phyloP scores from a whole-genome alignment of 2,329 filamentous ascomycete genomes.

The Talaromyces islandicus region DNA sequence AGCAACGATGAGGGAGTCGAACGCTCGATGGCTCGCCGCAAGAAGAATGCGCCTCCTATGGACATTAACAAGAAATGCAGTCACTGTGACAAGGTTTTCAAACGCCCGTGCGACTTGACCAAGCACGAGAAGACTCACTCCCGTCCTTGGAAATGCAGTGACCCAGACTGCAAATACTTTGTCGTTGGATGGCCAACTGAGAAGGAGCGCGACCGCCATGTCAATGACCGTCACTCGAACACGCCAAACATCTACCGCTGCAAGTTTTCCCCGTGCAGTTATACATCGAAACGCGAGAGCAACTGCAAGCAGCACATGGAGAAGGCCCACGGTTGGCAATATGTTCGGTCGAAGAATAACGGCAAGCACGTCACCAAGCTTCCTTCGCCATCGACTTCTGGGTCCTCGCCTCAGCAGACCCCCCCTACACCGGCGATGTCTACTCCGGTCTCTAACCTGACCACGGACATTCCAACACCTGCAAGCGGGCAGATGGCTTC shows the following conservation, averaged over 20 bases:
- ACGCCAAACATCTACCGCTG: conserved; percentile 79
- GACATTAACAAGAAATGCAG: conserved; percentile 76
- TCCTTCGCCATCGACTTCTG: conserved; percentile 5
- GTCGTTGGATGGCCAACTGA: conserved; percentile 91
- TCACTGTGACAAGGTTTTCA: conserved; percentile 88
- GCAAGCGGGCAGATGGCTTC: conserved; percentile 9
- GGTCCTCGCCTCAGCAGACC: conserved; percentile 3
- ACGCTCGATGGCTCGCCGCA: conserved; percentile 91
- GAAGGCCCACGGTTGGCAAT: conserved; percentile 87
- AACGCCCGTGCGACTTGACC: conserved; percentile 91
- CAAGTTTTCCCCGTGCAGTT: conserved; percentile 74
- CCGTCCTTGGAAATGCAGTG: conserved; percentile 88
- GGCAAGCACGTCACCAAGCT: conserved; percentile 51
- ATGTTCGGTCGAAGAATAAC: conserved; percentile 87
- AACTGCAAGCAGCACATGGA: conserved; percentile 99
- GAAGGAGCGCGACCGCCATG: conserved; percentile 92
- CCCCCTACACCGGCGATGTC: conserved; percentile 11
- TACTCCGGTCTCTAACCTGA: conserved; percentile 9
- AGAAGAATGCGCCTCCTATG: conserved; percentile 84
- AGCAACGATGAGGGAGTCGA: conserved; percentile 72
- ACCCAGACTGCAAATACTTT: conserved; percentile 80
- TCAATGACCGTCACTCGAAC: conserved; percentile 90
- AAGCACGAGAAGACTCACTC: conserved; percentile 99
- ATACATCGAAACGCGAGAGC: conserved; percentile 90
- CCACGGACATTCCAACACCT: conserved; percentile 8